Percentiles rank a stretch among this genome's conserved stretches.
phyloP scores from a whole-genome alignment of 306 rosid species.

The Erythrophleum fordii region DNA sequence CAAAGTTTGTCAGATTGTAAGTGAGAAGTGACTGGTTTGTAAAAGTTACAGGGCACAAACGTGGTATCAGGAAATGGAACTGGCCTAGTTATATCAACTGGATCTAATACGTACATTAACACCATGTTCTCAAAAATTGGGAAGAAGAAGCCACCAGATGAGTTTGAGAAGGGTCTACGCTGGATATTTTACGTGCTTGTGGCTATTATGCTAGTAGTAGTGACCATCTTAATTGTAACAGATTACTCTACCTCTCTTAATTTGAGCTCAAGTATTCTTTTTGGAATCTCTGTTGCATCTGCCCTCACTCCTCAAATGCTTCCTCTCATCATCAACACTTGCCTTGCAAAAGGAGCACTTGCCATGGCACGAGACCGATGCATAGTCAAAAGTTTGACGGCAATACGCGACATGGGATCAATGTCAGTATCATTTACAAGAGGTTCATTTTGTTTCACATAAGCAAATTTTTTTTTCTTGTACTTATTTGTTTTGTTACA shows the following conservation, averaged over 20 bases:
- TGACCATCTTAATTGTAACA: constrained; percentile 54
- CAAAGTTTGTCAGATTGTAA: not conserved
- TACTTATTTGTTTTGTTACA: constrained; percentile 35
- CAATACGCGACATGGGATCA: constrained; percentile 84
- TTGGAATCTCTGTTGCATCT: constrained; percentile 80
- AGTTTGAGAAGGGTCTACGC: constrained; percentile 70
- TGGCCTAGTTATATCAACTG: constrained; percentile 79
- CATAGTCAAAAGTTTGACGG: constrained; percentile 70
- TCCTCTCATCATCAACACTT: constrained; percentile 73
- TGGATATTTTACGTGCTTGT: constrained; percentile 69
- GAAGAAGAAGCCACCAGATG: constrained; percentile 71
- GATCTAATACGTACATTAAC: constrained; percentile 85
- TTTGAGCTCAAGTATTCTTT: constrained; percentile 59
- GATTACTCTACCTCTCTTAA: constrained; percentile 54
- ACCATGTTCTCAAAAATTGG: constrained; percentile 82
- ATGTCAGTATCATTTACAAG: constrained; percentile 52
- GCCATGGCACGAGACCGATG: constrained; percentile 92
- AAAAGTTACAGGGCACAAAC: constrained; percentile 73
- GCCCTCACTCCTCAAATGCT: constrained; percentile 96
- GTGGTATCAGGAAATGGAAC: constrained; percentile 82
- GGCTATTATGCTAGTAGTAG: constrained; percentile 70
- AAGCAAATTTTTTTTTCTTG: not conserved
- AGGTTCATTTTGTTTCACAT: not conserved
- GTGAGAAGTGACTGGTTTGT: constrained; percentile 26
- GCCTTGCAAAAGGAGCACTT: constrained; percentile 89